These are phyloP conservation scores for Ophiosphaerella korrae DNA, from an alignment of 2,329 filamentous ascomycete species.

Conservation along the genomic window DNA sequence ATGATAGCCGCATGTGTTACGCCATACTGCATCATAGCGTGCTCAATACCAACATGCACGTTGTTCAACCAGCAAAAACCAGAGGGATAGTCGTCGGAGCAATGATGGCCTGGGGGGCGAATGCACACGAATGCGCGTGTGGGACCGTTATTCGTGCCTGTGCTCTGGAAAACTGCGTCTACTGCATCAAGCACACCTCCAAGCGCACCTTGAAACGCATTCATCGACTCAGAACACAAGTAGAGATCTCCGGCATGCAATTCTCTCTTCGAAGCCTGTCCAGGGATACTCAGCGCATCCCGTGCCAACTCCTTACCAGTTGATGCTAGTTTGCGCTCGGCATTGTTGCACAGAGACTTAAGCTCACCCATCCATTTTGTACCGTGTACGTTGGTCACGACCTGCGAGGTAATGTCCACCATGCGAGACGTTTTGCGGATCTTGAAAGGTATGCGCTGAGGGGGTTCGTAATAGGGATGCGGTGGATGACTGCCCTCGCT, in stretches of 20 bases:
- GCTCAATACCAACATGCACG: constrained; percentile 93
- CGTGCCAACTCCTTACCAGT: constrained; percentile 79
- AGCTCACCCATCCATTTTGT: constrained; percentile 92
- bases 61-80: constrained; percentile 99
- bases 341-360: constrained; percentile 79
- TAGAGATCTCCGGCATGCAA: constrained; percentile 92
- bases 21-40: constrained; percentile 81
- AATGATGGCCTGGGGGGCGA: constrained; percentile 93
- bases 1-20: constrained; percentile 85
- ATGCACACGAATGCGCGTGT: constrained; percentile 89
- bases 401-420: constrained; percentile 72
- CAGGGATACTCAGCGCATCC: constrained; percentile 29
- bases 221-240: constrained; percentile 81
- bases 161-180: constrained; percentile 75
- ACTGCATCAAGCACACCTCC: constrained; percentile 94
- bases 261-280: constrained; percentile 63
- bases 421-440: constrained; percentile 80
- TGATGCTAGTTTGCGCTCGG: constrained; percentile 76
- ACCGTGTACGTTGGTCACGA: constrained; percentile 90
- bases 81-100: constrained; percentile 84
- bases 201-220: constrained; percentile 87
- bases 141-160: constrained; percentile 56
- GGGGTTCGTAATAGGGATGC: constrained; percentile 64
- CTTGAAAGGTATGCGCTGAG: constrained; percentile 74
- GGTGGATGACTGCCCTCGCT: constrained; percentile 71